Base-by-base conservation (phyloP, 2,329 filamentous ascomycete species). In the Rhinocladiella mackenziei region DNA sequence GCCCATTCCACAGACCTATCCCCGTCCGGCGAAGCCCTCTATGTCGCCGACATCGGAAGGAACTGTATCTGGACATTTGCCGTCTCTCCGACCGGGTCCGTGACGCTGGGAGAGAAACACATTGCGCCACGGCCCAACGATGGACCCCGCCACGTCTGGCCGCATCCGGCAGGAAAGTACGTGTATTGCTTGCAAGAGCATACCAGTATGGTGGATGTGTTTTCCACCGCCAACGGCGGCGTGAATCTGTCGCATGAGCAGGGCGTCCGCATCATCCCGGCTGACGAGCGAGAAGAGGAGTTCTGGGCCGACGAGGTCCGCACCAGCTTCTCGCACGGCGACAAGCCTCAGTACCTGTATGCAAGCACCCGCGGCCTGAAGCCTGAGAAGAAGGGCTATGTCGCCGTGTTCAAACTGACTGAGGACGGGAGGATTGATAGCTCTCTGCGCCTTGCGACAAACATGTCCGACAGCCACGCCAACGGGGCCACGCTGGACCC, bases 281-380 rank as follows among this genome's bases (percentile, higher is more conserved):
- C 19, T 4, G 39, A 39, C 8, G 30, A 51, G 14, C 32, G 39
- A 11, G 46, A 43, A 13, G 17, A 20, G 2, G 48, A 49, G 3
- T 58, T 52, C 39, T 58, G 56, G 56, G 56, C 56, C 29, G 56
- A 58, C 20, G 56, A 58, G 34, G 56, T 58, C n/a, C 48, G 56
- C 4, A 56, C 50, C 7, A 51, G 47, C 33, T 17, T 55, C 1
- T 53, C 50, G 1, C 15, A 45, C 11, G 50, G 45, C n/a, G 35
- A 32, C 8, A 23, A 22, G 11, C 56, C 56, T 9, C 25, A 41
- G 30, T 58, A 54, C 29, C 28, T 58, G 17, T 58, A 58, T 36
- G 53, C 56, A 9, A 54, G 48, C 39, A 54, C 52, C 9, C 41
- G 56, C 4, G 56, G 54, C 9, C 22, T 58, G 39, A 40, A 45